Evolutionary conservation across 768 basidiomycete species (phyloP).

Genomic region (Suillus subaureus): DNA sequence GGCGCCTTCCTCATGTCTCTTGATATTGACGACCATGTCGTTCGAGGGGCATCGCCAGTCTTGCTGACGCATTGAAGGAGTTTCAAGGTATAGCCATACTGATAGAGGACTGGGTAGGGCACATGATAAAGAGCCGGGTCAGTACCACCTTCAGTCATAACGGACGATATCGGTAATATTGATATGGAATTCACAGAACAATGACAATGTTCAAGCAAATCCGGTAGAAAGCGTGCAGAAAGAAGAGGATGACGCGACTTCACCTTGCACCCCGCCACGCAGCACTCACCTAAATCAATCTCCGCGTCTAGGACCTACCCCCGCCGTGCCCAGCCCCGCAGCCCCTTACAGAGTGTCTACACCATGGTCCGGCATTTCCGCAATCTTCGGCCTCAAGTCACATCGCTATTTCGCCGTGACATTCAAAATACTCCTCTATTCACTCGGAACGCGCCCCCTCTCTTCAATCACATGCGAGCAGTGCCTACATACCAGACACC

Average conservation of each 20-base stretch:
- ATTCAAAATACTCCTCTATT: background rate
- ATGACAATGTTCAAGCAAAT: background rate
- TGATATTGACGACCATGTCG: background rate
- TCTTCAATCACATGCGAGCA: background rate
- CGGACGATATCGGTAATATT: background rate
- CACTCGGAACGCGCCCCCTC: background rate
- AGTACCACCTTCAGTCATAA: background rate
- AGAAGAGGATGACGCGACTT: no score
- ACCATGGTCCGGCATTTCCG: background rate
- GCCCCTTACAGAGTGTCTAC: background rate
- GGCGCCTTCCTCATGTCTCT: background rate
- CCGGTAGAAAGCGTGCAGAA: background rate
- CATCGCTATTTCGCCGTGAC: background rate
- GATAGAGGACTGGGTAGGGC: background rate
- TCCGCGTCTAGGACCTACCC: background rate
- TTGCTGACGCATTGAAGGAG: background rate
- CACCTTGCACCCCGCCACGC: background rate
- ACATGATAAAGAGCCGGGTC: background rate
- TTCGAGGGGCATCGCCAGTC: constrained; percentile 1
- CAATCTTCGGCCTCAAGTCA: background rate
- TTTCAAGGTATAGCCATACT: background rate
- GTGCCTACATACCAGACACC: background rate
- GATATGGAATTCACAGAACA: background rate
- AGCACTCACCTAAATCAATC: background rate
- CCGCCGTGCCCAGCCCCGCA: background rate